Evolutionary conservation across 768 basidiomycete species (phyloP).

Genomic region (Auriscalpium orientale): DNA sequence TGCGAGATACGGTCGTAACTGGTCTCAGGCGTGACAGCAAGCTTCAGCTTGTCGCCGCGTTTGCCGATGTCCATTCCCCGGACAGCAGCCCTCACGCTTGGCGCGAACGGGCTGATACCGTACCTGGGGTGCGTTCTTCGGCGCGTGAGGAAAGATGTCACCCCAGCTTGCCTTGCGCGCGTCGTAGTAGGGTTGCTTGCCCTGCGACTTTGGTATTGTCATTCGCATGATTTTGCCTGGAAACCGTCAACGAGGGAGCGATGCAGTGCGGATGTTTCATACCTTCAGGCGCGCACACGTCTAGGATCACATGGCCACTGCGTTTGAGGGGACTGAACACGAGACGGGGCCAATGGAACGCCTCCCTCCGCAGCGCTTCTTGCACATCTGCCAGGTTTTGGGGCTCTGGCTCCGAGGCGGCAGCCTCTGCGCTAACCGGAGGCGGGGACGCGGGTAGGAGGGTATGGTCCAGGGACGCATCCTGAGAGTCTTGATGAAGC

Average conservation of each 20-base stretch:
- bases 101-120: conserved; percentile 38
- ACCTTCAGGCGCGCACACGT: conserved; percentile 84
- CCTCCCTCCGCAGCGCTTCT: conserved; percentile 57
- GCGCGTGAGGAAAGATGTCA: conserved; percentile 86
- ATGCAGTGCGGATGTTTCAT: conserved; percentile 7
- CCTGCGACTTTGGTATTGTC: conserved; percentile 88
- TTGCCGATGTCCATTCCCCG: conserved; percentile 54
- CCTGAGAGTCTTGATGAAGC: conserved; percentile 14
- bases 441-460: neutral
- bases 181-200: conserved; percentile 93
- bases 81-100: conserved; percentile 22
- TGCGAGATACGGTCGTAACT: conserved; percentile 33
- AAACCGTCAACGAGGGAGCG: neutral
- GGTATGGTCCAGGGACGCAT: neutral
- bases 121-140: conserved; percentile 71
- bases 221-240: conserved; percentile 89
- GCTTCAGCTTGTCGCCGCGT: conserved; percentile 22
- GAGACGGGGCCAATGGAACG: conserved; percentile 85
- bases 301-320: conserved; percentile 86
- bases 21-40: conserved; percentile 18
- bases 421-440: neutral
- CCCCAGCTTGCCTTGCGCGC: conserved; percentile 93
- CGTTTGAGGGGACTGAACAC: conserved; percentile 89
- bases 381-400: conserved; percentile 32
- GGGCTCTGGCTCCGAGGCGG: neutral